Base-by-base conservation (phyloP, 1,284 basidiomycete genomes). In the Fistulinella cinereoalba region DNA sequence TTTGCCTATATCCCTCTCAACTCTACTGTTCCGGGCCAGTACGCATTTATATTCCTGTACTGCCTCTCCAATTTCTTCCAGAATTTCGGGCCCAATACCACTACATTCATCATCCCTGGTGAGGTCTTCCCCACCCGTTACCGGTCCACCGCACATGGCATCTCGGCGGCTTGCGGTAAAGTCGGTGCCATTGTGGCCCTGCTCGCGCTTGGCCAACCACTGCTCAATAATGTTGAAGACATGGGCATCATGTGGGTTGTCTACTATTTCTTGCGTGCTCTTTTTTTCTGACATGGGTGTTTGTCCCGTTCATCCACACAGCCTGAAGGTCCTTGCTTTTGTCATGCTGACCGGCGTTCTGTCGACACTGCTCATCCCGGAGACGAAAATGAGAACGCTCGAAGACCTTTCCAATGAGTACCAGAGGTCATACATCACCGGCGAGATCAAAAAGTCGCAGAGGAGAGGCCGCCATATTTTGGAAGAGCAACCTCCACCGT, bases 51-150 rank as follows among this genome's bases (percentile, higher is more conserved):
- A 40, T 75, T 78, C 62, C 67, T 85, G 34, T 87, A 78, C 66
- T 82, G 80, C 63, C 68, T 84, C 46, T 68, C 80, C 41, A 76
- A 73, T 58, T 77, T 79, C 58, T 78, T 77, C 62, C 68, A 71
- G 45, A 79, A 77, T 56, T 80, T 78, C 56, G 84, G 85, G 4
- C 82, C 87, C 29, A 89, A 88, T 68, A 80, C 83, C 3, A 88
- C 86, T 3, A 88, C 85, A 12, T 89, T 75, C 53, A 56, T 88
- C 53, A 68, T 88, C 34, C 87, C 87, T 23, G 83, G 78, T 4
- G 85, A 90, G 62, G 75, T 72, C 24, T 89, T 88, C 75, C 85
- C 87, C 2, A 88, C 87, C 4, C 76, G 85, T 29, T 85, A 86
- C 68, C 74, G 84, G 41, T 77, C 81, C 1, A 86, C 85, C n/a